A percentile compares a stretch with the other conserved stretches of the same genome.
Conservation (phyloP, 257 asterid genomes). For the Forsythia suspensa region DNA sequence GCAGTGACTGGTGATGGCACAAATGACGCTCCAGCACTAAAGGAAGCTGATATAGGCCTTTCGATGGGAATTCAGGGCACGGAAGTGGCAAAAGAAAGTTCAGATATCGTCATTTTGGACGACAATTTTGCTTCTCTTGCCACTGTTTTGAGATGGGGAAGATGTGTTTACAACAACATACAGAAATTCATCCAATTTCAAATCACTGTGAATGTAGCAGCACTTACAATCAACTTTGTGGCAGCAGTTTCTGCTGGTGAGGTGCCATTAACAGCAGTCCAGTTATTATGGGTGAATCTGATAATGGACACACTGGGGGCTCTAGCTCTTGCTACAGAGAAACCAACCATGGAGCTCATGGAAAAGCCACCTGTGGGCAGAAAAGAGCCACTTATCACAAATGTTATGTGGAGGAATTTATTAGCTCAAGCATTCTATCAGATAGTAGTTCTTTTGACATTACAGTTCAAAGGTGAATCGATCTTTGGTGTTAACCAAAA, state of each 20-base stretch:
- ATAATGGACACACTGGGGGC: constrained; percentile 56
- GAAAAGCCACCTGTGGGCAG: constrained; percentile 47
- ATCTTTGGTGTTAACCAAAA: constrained; percentile 31
- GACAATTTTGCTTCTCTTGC: constrained; percentile 61
- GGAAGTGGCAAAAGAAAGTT: constrained; percentile 68
- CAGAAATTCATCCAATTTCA: constrained; percentile 75
- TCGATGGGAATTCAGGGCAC: constrained; percentile 86
- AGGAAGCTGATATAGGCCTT: constrained; percentile 72
- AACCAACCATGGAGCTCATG: constrained; percentile 46
- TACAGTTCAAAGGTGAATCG: constrained; percentile 43
- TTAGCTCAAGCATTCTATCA: constrained; percentile 47
- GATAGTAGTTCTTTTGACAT: constrained; percentile 34
- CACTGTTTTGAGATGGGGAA: constrained; percentile 52
- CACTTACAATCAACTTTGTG: constrained; percentile 52
- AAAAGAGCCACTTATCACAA: constrained; percentile 44
- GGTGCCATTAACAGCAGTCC: constrained; percentile 73
- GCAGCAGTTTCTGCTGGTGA: constrained; percentile 65
- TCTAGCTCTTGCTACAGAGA: constrained; percentile 51
- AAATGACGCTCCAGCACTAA: constrained; percentile 74
- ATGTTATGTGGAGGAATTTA: constrained; percentile 54
- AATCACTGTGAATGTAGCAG: constrained; percentile 58
- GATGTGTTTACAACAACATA: constrained; percentile 61
- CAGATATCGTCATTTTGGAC: constrained; percentile 74
- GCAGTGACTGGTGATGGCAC: constrained; percentile 79
- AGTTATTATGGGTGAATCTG: constrained; percentile 51